A percentile compares a stretch with the other conserved stretches of the same genome.
Conservation (phyloP, 169 alveolate genomes). For the Theileria annulata region DNA sequence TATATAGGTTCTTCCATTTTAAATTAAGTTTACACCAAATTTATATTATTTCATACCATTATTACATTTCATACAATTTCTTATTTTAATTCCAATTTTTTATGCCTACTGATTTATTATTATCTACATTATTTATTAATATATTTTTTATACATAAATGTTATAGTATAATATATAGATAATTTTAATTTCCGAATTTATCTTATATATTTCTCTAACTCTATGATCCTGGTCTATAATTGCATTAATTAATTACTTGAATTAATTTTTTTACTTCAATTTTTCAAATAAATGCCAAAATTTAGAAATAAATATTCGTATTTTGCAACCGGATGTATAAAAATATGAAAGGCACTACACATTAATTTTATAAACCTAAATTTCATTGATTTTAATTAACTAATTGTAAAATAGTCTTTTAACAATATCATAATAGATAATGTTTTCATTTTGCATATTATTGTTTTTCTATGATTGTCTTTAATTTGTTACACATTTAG, state of each 20-base stretch:
- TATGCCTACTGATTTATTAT: not conserved
- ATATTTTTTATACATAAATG: no score
- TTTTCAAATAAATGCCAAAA: not conserved
- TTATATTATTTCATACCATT: not conserved
- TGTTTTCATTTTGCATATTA: not conserved
- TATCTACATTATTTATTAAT: no score
- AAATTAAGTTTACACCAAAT: not conserved
- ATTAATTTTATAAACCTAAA: no score
- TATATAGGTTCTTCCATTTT: not conserved
- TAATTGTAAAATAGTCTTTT: not conserved
- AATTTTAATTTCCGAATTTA: not conserved
- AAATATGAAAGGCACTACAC: not conserved
- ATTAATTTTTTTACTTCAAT: no score
- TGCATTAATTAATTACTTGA: no score
- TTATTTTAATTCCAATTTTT: no score
- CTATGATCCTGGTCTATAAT: no score
- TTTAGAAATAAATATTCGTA: no score
- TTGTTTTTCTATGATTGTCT: not conserved
- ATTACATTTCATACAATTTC: not conserved
- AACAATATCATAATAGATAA: not conserved
- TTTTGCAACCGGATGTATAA: not conserved
- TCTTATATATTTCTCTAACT: not conserved
- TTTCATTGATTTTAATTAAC: no score
- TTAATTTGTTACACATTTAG: not conserved
- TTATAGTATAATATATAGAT: not conserved